Conservation (phyloP, 139 green algal species). For the Trebouxia sp. region DNA sequence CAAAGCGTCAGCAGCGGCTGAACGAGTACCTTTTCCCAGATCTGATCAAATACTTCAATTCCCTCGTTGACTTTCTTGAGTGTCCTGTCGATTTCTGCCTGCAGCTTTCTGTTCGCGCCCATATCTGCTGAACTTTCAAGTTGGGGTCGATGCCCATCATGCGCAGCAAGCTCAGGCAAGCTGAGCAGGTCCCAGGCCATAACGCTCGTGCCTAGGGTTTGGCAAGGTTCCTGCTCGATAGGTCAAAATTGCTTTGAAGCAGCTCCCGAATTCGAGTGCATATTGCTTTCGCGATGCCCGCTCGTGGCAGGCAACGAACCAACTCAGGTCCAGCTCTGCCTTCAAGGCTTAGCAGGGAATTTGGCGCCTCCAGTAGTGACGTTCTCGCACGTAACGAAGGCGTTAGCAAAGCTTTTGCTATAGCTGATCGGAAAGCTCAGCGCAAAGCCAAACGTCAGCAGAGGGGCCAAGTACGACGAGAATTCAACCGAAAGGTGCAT, state of each 20-base stretch:
- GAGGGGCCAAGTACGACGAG: background rate
- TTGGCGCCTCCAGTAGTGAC: background rate
- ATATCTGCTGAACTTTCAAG: slow-evolving; percentile 46
- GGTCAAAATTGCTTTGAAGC: slow-evolving; percentile 2
- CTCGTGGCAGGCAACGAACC: background rate
- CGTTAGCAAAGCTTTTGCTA: slow-evolving; percentile 7
- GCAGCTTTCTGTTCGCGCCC: slow-evolving; percentile 86
- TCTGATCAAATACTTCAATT: slow-evolving; percentile 94
- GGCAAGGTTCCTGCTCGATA: background rate
- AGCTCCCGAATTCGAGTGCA: background rate
- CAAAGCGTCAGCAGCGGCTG: background rate
- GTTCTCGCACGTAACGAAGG: background rate
- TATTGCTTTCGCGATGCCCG: background rate
- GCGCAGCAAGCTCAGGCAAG: background rate
- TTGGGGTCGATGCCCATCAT: background rate
- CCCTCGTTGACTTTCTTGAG: slow-evolving; percentile 97
- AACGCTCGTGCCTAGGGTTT: background rate
- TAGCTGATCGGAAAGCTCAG: slow-evolving; percentile 9
- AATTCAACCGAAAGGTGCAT: background rate
- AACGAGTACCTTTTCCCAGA: slow-evolving; percentile 88
- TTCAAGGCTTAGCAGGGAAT: background rate
- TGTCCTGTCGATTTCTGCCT: slow-evolving; percentile 92
- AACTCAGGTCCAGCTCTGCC: background rate
- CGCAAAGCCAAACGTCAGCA: background rate
- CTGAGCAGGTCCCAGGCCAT: background rate